Conservation (phyloP, 1,284 basidiomycete species). For the Tylopilus sp. region DNA sequence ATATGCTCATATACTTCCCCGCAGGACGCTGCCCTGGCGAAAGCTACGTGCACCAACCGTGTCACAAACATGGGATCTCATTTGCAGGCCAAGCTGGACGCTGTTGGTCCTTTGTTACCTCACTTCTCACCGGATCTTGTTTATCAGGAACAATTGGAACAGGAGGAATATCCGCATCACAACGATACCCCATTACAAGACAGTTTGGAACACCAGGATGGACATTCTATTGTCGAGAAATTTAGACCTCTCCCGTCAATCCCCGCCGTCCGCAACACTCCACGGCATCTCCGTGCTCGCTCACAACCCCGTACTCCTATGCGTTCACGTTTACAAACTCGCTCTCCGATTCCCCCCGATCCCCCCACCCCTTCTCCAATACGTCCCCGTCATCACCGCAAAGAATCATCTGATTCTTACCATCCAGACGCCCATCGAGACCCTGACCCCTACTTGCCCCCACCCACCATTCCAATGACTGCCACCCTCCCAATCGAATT, state of each 20-base stretch:
- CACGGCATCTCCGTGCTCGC: slow-evolving; percentile 26
- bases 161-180: slow-evolving; percentile 3
- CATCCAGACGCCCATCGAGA: slow-evolving; percentile 26
- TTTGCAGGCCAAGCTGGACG: slow-evolving; percentile 74
- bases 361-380: too few species aligned
- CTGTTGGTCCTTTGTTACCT: slow-evolving; percentile 38
- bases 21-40: slow-evolving; percentile 92
- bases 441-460: slow-evolving; percentile 37
- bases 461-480: slow-evolving; percentile 58
- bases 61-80: slow-evolving; percentile 84
- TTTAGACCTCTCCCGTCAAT: slow-evolving; percentile 28
- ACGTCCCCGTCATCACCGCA: slow-evolving; percentile 18
- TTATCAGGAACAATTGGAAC: slow-evolving; percentile 17
- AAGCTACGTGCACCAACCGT: slow-evolving; percentile 84
- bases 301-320: slow-evolving; percentile 21
- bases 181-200: slow-evolving; percentile 23
- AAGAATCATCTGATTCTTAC: slow-evolving; percentile 30
- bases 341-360: too few species aligned
- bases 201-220: slow-evolving; percentile 19
- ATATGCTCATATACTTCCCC: slow-evolving; percentile 94
- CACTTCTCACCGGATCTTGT: slow-evolving; percentile 31
- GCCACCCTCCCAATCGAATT: slow-evolving; percentile 90
- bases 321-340: too few species aligned
- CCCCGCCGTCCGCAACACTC: slow-evolving; percentile 12
- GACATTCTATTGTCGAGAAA: slow-evolving; percentile 22